Evolutionary conservation across 352 stramenopile genomes (phyloP).

Genomic region (Nothophytophthora sp.): DNA sequence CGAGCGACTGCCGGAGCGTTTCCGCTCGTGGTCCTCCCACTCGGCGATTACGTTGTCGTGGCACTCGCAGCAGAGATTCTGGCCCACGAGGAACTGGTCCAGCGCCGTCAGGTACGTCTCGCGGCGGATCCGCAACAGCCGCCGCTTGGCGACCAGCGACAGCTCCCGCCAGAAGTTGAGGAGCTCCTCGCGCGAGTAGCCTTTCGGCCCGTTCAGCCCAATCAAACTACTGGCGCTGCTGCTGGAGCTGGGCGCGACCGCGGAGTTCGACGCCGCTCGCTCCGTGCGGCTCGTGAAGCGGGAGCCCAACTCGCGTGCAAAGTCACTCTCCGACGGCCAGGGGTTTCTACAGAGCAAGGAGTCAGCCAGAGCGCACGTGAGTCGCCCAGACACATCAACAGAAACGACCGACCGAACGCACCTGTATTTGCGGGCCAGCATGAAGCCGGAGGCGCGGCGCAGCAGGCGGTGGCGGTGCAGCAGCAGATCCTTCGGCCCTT

Average conservation of each 20-base stretch:
- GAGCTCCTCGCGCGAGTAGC: conserved; percentile 71
- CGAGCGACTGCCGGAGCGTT: conserved; percentile 63
- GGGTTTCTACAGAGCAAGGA: conserved; percentile 16
- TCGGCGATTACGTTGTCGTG: conserved; percentile 84
- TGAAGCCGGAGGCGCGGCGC: conserved; percentile 64
- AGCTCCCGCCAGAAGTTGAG: conserved; percentile 85
- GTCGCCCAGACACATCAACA: neutral
- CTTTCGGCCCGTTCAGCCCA: conserved; percentile 38
- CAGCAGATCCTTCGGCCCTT: conserved; percentile 40
- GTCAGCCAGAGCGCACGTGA: neutral
- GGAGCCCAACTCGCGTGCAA: conserved; percentile 22
- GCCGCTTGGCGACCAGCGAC: conserved; percentile 58
- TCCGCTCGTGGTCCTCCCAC: conserved; percentile 78
- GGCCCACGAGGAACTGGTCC: conserved; percentile 74
- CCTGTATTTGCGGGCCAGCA: conserved; percentile 77
- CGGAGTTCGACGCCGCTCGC: neutral
- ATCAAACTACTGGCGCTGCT: conserved; percentile 27
- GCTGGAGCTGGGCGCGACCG: conserved; percentile 17
- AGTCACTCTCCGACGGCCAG: conserved; percentile 37
- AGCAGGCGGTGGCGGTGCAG: conserved; percentile 63
- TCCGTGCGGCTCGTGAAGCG: conserved; percentile 16
- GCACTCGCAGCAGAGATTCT: conserved; percentile 83
- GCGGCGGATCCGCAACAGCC: conserved; percentile 70
- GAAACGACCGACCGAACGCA: conserved; percentile 4
- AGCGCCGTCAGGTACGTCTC: conserved; percentile 69